Evolutionary conservation across 2,329 filamentous ascomycete genomes (phyloP).

Genomic region (Coniosporium tulheliwenetii): DNA sequence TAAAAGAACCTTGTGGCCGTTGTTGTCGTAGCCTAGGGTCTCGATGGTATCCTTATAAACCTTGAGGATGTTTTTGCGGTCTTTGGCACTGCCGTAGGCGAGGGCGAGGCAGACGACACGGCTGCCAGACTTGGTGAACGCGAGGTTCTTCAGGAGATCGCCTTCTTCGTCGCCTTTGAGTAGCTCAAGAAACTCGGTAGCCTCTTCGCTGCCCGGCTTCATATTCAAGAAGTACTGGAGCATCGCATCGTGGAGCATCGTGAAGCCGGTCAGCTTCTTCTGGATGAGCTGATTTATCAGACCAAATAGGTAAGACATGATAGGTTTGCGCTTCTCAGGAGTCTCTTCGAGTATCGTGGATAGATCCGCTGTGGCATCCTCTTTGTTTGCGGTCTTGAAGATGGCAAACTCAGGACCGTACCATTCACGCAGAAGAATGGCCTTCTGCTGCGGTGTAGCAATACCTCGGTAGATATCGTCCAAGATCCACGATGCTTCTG

Average conservation of each 20-base stretch:
- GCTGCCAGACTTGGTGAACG: conserved; percentile 82
- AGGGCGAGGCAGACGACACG: conserved; percentile 67
- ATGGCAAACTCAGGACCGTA: conserved; percentile 88
- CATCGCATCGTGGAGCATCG: conserved; percentile 97
- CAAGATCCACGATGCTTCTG: conserved; percentile 92
- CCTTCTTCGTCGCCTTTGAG: conserved; percentile 84
- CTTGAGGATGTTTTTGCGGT: conserved; percentile 76
- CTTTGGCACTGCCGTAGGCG: conserved; percentile 78
- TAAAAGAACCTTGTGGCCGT: conserved; percentile 70
- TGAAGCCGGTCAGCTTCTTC: conserved; percentile 94
- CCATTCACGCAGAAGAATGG: conserved; percentile 78
- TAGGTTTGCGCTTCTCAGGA: conserved; percentile 73
- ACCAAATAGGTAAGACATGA: conserved; percentile 72
- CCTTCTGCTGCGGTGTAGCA: conserved; percentile 75
- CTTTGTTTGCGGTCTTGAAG: conserved; percentile 40
- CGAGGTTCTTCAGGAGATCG: conserved; percentile 85
- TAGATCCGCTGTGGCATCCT: conserved; percentile 47
- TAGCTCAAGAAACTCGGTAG: conserved; percentile 74
- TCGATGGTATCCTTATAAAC: conserved; percentile 83
- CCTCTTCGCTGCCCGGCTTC: conserved; percentile 62
- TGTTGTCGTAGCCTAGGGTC: conserved; percentile 63
- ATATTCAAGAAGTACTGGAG: conserved; percentile 83
- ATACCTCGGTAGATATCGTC: conserved; percentile 91
- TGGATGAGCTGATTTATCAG: conserved; percentile 87
- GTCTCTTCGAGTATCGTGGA: conserved; percentile 56